A percentile compares a stretch with the other conserved stretches of the same genome.
Evolutionary conservation across 2,329 filamentous ascomycete species (phyloP).

Genomic region (Phialophora verrucosa): DNA sequence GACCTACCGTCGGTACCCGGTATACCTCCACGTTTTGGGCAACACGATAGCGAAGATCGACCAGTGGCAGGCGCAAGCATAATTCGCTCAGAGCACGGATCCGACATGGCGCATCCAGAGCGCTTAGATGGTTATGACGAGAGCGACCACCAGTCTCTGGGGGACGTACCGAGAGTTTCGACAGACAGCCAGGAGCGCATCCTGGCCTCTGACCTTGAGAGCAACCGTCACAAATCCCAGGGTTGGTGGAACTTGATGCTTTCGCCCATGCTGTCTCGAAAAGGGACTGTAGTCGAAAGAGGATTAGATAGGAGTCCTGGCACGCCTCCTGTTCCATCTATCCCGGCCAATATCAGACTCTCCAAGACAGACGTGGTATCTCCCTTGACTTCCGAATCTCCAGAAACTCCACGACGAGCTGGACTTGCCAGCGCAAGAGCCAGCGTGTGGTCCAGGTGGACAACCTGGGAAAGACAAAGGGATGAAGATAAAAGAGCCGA

Average conservation of each 20-base stretch:
- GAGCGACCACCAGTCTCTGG: neutral
- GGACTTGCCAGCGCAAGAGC: constrained; percentile 36
- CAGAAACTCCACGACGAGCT: constrained; percentile 42
- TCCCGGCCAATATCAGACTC: constrained; percentile 16
- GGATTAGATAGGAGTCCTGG: constrained; percentile 19
- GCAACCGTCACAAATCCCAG: constrained; percentile 50
- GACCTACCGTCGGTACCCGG: constrained; percentile 50
- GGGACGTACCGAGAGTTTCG: constrained; percentile 32
- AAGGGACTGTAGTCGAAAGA: constrained; percentile 46
- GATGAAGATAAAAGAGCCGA: constrained; percentile 10
- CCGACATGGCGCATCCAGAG: neutral
- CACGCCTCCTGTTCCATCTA: constrained; percentile 28
- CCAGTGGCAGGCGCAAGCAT: constrained; percentile 17
- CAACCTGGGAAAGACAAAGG: constrained; percentile 37
- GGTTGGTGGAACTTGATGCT: constrained; percentile 58
- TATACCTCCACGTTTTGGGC: constrained; percentile 41
- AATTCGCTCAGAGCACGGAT: neutral
- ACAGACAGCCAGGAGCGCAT: constrained; percentile 44
- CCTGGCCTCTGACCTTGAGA: constrained; percentile 38
- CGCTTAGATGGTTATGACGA: constrained; percentile 17
- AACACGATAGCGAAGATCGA: neutral
- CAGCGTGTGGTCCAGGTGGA: constrained; percentile 40
- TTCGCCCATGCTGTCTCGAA: constrained; percentile 51
- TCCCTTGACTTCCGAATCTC: constrained; percentile 44
- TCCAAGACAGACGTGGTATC: constrained; percentile 20